Percentiles rank a stretch among this genome's conserved stretches.
Conservation (phyloP, 495 filamentous ascomycete genomes). For the Sphaerosporella brunnea region DNA sequence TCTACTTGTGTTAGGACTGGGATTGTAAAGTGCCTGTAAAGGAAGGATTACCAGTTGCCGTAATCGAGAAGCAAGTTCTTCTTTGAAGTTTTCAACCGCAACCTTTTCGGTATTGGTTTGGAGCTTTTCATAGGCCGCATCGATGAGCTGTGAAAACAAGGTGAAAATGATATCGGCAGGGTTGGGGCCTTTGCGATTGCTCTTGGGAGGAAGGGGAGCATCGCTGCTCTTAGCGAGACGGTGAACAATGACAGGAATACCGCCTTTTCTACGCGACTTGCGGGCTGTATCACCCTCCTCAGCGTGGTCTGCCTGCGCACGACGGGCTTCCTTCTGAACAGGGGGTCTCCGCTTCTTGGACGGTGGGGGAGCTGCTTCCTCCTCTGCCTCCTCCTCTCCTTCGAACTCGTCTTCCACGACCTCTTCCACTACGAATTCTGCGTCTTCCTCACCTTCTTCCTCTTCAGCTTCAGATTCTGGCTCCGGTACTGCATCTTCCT, state of each 20-base stretch:
- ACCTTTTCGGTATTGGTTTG: conserved; percentile 8
- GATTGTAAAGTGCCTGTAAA: background rate
- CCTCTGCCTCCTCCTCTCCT: background rate
- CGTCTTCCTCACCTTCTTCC: background rate
- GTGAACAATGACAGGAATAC: conserved; percentile 9
- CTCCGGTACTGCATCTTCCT: background rate
- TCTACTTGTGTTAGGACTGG: conserved; percentile 5
- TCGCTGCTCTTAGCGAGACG: conserved; percentile 10
- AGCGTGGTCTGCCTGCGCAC: background rate
- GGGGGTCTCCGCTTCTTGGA: conserved; percentile 8
- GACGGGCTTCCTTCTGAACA: conserved; percentile 1
- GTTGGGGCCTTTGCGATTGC: conserved; percentile 19
- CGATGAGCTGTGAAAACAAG: conserved; percentile 14
- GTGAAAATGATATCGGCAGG: conserved; percentile 20
- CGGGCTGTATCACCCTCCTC: background rate
- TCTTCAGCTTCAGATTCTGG: background rate
- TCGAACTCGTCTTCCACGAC: background rate
- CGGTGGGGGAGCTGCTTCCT: background rate
- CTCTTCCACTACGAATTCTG: conserved; percentile 1
- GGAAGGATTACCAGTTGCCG: conserved; percentile 14
- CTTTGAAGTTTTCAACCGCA: conserved; percentile 19
- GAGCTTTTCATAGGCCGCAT: conserved; percentile 12
- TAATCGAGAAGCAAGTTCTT: conserved; percentile 15
- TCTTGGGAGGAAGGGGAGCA: conserved; percentile 10
- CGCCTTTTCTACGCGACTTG: background rate